Conservation (phyloP, 192 early-diverging fungal genomes). For the Mortierella alpina region DNA sequence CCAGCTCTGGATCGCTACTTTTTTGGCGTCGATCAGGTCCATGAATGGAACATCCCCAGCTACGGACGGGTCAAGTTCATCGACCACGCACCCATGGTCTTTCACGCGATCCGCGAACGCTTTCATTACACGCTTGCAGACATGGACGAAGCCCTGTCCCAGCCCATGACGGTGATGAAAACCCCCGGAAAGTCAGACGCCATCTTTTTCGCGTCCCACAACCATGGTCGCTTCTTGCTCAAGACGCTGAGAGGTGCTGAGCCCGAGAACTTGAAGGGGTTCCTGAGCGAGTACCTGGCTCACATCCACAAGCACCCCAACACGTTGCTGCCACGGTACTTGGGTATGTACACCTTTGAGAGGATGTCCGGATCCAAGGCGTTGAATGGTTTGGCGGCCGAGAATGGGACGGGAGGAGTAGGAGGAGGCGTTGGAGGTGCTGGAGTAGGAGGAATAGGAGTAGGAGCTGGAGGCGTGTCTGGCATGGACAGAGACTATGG, state of each 20-base stretch:
- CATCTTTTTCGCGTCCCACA: slow-evolving; percentile 48
- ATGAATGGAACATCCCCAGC: slow-evolving; percentile 52
- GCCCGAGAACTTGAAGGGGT: slow-evolving; percentile 35
- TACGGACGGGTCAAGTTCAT: slow-evolving; percentile 45
- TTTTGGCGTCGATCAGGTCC: slow-evolving; percentile 31
- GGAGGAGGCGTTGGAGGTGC: background rate
- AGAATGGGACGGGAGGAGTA: background rate
- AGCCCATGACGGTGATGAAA: slow-evolving; percentile 47
- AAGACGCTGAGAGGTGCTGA: slow-evolving; percentile 44
- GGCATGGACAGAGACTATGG: background rate
- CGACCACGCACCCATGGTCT: slow-evolving; percentile 40
- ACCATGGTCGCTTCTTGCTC: slow-evolving; percentile 47
- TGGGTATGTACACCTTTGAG: slow-evolving; percentile 54
- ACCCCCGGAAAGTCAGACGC: slow-evolving; percentile 46
- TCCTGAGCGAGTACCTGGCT: slow-evolving; percentile 38
- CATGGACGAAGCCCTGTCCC: slow-evolving; percentile 46
- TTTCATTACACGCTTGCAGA: slow-evolving; percentile 38
- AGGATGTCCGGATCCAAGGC: slow-evolving; percentile 25
- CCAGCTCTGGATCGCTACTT: slow-evolving; percentile 31
- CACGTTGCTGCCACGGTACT: slow-evolving; percentile 39
- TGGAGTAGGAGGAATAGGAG: background rate
- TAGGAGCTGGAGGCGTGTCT: background rate
- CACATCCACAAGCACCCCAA: slow-evolving; percentile 48
- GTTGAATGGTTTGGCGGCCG: background rate
- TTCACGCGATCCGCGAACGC: slow-evolving; percentile 41